Conservation (phyloP, 2,329 filamentous ascomycete species). For the Ilyonectria destructans region DNA sequence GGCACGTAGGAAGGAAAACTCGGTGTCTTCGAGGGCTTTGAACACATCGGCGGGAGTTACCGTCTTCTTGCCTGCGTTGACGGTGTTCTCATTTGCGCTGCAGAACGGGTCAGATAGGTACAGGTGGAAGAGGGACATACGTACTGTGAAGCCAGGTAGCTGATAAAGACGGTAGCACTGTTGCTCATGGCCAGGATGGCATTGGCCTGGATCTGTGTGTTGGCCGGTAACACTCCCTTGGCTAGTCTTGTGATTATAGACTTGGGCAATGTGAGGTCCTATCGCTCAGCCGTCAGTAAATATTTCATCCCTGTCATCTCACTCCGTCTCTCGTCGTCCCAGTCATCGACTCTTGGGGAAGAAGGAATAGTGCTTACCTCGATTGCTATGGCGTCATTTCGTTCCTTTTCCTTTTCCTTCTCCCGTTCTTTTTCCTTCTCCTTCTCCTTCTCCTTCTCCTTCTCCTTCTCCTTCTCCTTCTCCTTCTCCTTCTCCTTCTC, state of each 20-base stretch:
- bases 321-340: neutral
- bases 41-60: constrained; percentile 84
- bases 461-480: no score
- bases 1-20: constrained; percentile 80
- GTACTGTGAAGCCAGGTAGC: constrained; percentile 83
- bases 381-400: constrained; percentile 64
- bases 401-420: constrained; percentile 47
- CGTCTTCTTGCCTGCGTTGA: constrained; percentile 81
- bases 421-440: constrained; percentile 54
- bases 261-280: constrained; percentile 85
- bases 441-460: no score
- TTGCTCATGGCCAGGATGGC: constrained; percentile 85
- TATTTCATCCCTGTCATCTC: neutral
- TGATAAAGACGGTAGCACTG: constrained; percentile 88
- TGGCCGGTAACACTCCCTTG: constrained; percentile 84
- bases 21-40: constrained; percentile 82
- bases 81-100: constrained; percentile 82
- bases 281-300: constrained; percentile 1
- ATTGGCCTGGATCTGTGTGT: constrained; percentile 88
- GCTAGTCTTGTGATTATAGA: constrained; percentile 86
- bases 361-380: constrained; percentile 61
- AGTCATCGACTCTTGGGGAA: neutral
- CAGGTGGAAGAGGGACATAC: constrained; percentile 52
- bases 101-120: constrained; percentile 19
- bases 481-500: constrained; percentile 47